phyloP scores from a whole-genome alignment of 345 rosid genomes.

The Populus ilicifolia region DNA sequence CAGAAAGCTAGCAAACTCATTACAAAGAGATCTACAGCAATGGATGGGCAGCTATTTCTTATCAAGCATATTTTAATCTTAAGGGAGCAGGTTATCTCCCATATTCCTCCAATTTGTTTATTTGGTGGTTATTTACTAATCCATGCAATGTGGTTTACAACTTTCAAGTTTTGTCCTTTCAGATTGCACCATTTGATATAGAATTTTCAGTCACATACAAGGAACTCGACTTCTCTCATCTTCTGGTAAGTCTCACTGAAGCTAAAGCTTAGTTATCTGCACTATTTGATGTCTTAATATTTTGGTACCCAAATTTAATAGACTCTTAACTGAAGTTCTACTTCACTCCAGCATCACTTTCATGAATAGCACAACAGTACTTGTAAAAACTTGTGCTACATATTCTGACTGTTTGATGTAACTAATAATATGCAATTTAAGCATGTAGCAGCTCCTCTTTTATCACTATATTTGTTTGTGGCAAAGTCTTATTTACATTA shows the following conservation, averaged over 20 bases:
- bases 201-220: slow-evolving; percentile 93
- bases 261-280: background rate
- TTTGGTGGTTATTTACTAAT: slow-evolving; percentile 12
- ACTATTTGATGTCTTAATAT: background rate
- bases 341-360: background rate
- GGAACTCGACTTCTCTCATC: slow-evolving; percentile 97
- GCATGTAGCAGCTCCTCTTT: background rate
- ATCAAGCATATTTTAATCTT: slow-evolving; percentile 86
- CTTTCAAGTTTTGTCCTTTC: slow-evolving; percentile 22
- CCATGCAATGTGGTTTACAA: slow-evolving; percentile 3
- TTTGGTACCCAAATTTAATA: background rate
- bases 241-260: slow-evolving; percentile 67
- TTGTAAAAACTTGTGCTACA: too few relatives aligned
- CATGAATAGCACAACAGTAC: background rate
- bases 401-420: background rate
- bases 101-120: slow-evolving; percentile 12
- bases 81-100: slow-evolving; percentile 77
- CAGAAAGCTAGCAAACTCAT: slow-evolving; percentile 93
- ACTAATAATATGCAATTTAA: background rate
- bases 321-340: background rate
- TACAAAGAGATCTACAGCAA: slow-evolving; percentile 66
- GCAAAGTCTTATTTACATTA: background rate
- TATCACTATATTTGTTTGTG: background rate
- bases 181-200: slow-evolving; percentile 97
- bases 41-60: slow-evolving; percentile 97